These are phyloP conservation scores for Elaeis guineensis DNA, from an alignment of 176 grass and related monocot species.

Conservation along the genomic window DNA sequence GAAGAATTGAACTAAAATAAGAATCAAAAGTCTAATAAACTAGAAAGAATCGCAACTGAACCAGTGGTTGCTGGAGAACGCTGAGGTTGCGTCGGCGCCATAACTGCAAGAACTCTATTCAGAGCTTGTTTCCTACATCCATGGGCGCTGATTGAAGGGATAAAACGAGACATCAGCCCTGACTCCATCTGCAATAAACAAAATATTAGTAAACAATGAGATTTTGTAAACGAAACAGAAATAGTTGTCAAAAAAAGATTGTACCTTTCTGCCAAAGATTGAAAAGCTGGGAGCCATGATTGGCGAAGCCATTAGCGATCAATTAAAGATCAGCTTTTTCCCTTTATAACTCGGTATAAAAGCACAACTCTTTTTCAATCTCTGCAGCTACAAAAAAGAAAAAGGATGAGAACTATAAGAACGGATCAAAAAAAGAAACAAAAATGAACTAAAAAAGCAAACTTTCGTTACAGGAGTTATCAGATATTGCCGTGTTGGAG, in stretches of 20 bases:
- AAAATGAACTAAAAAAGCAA: too few relatives aligned
- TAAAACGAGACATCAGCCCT: conserved; percentile 18
- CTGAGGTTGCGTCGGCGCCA: conserved; percentile 39
- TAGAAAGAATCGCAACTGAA: conserved; percentile 37
- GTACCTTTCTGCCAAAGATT: conserved; percentile 5
- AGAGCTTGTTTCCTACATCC: conserved; percentile 15
- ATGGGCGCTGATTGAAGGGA: conserved; percentile 26
- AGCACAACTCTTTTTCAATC: too few relatives aligned
- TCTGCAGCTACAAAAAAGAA: too few relatives aligned
- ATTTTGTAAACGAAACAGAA: background rate
- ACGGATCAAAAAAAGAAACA: too few relatives aligned
- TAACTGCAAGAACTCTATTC: conserved; percentile 41
- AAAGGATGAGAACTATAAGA: too few relatives aligned
- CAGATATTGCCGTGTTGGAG: too few relatives aligned
- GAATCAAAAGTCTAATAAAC: too few relatives aligned
- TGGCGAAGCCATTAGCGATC: background rate
- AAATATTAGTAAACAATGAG: background rate
- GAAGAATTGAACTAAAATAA: too few relatives aligned
- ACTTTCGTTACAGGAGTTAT: too few relatives aligned
- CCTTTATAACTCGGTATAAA: too few relatives aligned
- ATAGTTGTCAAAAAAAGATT: background rate
- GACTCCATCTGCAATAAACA: conserved; percentile 43
- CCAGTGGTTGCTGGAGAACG: conserved; percentile 59
- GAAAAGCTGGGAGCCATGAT: conserved; percentile 8
- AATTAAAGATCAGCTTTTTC: too few relatives aligned